phyloP scores from a whole-genome alignment of 2,329 filamentous ascomycete species.

The Ceratocystis albifundus region DNA sequence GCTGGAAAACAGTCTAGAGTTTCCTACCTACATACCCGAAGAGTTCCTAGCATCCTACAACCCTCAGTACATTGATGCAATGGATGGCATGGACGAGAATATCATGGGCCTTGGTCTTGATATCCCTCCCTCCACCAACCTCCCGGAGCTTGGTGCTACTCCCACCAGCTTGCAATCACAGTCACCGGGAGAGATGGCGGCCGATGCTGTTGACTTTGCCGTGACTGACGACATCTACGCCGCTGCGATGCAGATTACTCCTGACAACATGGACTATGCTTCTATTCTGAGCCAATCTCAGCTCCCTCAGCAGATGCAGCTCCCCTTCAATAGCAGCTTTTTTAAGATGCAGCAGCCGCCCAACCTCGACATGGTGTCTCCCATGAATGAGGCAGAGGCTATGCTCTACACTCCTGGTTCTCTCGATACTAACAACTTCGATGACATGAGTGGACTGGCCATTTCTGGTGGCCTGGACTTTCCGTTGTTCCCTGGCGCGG shows the following conservation, averaged over 20 bases:
- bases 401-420: constrained; percentile 59
- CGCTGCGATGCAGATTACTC: constrained; percentile 39
- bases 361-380: constrained; percentile 41
- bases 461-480: constrained; percentile 48
- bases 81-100: constrained; percentile 32
- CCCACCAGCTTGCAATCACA: constrained; percentile 19
- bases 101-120: constrained; percentile 21
- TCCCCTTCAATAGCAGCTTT: constrained; percentile 15
- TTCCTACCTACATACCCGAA: constrained; percentile 40
- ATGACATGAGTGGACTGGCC: constrained; percentile 34
- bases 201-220: constrained; percentile 48
- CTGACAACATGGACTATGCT: constrained; percentile 26
- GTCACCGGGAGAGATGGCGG: constrained; percentile 15
- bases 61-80: constrained; percentile 26
- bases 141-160: constrained; percentile 20
- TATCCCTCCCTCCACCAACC: constrained; percentile 17
- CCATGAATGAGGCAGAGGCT: constrained; percentile 40
- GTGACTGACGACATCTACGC: constrained; percentile 53
- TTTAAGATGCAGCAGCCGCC: constrained; percentile 12
- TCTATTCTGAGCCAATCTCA: constrained; percentile 33
- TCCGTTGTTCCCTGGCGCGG: constrained; percentile 43
- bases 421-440: constrained; percentile 51
- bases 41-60: constrained; percentile 35
- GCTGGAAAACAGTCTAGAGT: constrained; percentile 33
- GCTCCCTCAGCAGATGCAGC: constrained; percentile 12